phyloP scores from a whole-genome alignment of 1,284 basidiomycete genomes.

The Marasmius sp. region DNA sequence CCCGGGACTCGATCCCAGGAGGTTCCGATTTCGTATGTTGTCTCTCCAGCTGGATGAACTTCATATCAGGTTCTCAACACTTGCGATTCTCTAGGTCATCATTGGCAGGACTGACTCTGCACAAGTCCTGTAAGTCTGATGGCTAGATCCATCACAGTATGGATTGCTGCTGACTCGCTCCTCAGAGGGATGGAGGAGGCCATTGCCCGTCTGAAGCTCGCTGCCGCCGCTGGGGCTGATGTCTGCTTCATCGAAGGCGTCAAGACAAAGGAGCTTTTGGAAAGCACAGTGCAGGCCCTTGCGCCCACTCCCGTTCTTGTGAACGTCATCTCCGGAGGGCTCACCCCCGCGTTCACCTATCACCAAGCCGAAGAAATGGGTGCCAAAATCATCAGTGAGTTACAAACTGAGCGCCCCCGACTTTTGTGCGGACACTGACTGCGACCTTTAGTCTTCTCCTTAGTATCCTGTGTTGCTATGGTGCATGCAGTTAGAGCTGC shows the following conservation, averaged over 20 bases:
- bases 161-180: background rate
- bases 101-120: slow-evolving; percentile 85
- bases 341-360: slow-evolving; percentile 72
- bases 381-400: slow-evolving; percentile 74
- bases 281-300: slow-evolving; percentile 61
- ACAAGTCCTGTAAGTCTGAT: slow-evolving; percentile 49
- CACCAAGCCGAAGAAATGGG: slow-evolving; percentile 67
- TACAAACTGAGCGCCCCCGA: background rate
- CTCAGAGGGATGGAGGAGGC: slow-evolving; percentile 77
- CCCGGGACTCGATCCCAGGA: slow-evolving; percentile 69
- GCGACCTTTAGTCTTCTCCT: slow-evolving; percentile 52
- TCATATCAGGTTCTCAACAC: background rate
- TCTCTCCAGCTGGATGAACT: background rate
- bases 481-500: slow-evolving; percentile 71
- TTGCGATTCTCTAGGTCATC: slow-evolving; percentile 48
- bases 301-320: slow-evolving; percentile 75
- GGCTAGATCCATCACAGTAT: background rate
- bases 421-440: background rate
- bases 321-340: slow-evolving; percentile 75
- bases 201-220: slow-evolving; percentile 63
- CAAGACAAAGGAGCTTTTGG: slow-evolving; percentile 64
- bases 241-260: slow-evolving; percentile 87
- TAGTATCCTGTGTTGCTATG: slow-evolving; percentile 71
- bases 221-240: slow-evolving; percentile 75
- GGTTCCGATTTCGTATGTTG: slow-evolving; percentile 62